phyloP scores from a whole-genome alignment of 768 basidiomycete species.

The Boletus edulis region DNA sequence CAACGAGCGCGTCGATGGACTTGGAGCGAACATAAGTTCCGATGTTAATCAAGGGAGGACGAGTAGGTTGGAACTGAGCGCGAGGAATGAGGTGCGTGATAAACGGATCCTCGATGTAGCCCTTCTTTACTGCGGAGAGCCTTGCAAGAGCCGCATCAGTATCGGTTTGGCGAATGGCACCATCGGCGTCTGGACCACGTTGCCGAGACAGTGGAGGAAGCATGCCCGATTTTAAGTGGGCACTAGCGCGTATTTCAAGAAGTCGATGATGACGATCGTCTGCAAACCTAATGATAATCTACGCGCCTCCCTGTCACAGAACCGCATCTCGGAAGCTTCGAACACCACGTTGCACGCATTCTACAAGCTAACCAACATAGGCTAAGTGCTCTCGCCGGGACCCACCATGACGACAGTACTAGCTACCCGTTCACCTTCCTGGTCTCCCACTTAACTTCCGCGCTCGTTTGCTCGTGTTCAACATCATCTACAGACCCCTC shows the following conservation, averaged over 20 bases:
- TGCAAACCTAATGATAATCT: not conserved
- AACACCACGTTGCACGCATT: not conserved
- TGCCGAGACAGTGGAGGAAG: constrained; percentile 13
- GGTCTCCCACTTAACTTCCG: not conserved
- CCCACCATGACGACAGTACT: no score
- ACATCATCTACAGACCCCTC: not conserved
- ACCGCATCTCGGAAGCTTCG: no score
- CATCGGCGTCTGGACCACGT: constrained; percentile 46
- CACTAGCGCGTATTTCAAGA: no score
- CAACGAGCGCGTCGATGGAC: constrained; percentile 75
- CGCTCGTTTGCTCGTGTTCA: not conserved
- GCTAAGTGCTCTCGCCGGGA: not conserved
- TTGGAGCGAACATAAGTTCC: constrained; percentile 87
- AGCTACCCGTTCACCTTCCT: not conserved
- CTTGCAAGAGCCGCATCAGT: constrained; percentile 81
- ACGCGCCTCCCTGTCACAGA: no score
- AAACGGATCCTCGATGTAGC: constrained; percentile 81
- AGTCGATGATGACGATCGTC: not conserved
- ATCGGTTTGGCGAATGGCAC: constrained; percentile 74
- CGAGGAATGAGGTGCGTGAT: constrained; percentile 65
- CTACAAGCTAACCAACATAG: not conserved
- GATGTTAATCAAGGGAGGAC: constrained; percentile 91
- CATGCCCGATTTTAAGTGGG: not conserved
- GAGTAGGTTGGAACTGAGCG: constrained; percentile 52
- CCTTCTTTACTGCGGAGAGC: constrained; percentile 76